Percentiles rank a stretch among this genome's conserved stretches.
Conservation (phyloP, 225 moss, liverwort and hornwort species). For the Marchantia polymorpha region DNA sequence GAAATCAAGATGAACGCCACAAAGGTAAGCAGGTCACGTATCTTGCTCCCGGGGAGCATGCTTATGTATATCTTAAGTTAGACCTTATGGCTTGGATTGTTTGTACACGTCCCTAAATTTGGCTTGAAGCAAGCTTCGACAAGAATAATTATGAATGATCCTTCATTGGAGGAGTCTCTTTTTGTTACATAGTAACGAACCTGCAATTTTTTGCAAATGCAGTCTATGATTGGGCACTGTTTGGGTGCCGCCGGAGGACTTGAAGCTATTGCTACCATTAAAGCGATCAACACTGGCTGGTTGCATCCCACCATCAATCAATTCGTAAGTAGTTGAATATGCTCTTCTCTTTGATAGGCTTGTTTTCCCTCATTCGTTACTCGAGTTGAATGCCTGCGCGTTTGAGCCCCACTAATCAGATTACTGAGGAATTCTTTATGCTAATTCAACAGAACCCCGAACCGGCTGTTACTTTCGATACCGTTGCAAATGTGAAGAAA, state of each 20-base stretch:
- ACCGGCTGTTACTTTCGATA: constrained; percentile 83
- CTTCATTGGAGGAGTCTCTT: not conserved
- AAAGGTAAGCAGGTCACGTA: constrained; percentile 48
- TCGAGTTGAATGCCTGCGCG: too few species aligned
- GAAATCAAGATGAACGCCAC: constrained; percentile 94
- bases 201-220: not conserved
- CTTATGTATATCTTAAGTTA: too few species aligned
- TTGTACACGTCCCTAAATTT: too few species aligned
- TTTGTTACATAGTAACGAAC: not conserved
- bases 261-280: constrained; percentile 91
- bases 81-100: too few species aligned
- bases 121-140: too few species aligned
- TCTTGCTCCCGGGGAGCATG: too few species aligned
- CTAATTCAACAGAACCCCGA: constrained; percentile 61
- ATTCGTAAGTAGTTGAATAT: constrained; percentile 60
- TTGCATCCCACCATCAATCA: constrained; percentile 95
- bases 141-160: not conserved
- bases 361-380: too few species aligned
- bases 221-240: constrained; percentile 99
- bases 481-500: constrained; percentile 87
- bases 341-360: not conserved
- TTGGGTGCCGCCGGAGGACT: constrained; percentile 98
- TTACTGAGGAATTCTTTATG: not conserved
- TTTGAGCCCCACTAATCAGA: too few species aligned
- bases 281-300: constrained; percentile 93